Percentiles rank a stretch among this genome's conserved stretches.
Conservation (phyloP, 257 asterid genomes). For the Jacaranda copaia region DNA sequence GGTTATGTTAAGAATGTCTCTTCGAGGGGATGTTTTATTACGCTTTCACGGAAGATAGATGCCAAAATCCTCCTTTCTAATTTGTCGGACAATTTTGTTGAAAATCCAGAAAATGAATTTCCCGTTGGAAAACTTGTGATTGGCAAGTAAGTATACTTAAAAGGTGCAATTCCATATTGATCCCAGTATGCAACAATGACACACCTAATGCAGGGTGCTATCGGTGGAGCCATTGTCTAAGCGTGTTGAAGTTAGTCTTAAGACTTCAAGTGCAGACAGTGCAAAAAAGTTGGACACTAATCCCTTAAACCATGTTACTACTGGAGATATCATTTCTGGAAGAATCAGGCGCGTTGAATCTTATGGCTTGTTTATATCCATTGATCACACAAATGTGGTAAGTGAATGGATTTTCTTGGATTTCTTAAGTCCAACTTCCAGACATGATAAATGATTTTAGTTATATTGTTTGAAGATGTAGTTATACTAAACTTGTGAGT, state of each 20-base stretch:
- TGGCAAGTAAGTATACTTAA: conserved; percentile 69
- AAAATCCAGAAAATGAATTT: conserved; percentile 76
- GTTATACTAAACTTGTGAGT: not conserved
- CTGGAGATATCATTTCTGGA: conserved; percentile 80
- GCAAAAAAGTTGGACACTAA: conserved; percentile 52
- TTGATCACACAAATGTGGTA: conserved; percentile 79
- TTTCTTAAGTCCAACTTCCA: conserved; percentile 9
- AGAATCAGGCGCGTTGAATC: conserved; percentile 81
- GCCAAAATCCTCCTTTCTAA: conserved; percentile 84
- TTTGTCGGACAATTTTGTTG: conserved; percentile 78
- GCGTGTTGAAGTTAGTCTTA: conserved; percentile 89
- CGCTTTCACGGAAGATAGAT: conserved; percentile 84
- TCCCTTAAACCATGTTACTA: conserved; percentile 54
- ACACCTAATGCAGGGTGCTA: conserved; percentile 66
- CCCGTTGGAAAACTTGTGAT: conserved; percentile 81
- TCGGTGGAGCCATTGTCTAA: conserved; percentile 86
- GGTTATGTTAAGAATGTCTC: conserved; percentile 86
- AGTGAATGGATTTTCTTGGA: conserved; percentile 32
- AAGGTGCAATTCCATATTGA: conserved; percentile 28
- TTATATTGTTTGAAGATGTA: conserved; percentile 16
- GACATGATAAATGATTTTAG: not conserved
- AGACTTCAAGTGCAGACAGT: conserved; percentile 56
- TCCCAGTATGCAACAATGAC: conserved; percentile 44
- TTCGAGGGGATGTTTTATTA: conserved; percentile 86
- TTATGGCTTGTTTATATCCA: conserved; percentile 82